A percentile compares a stretch with the other conserved stretches of the same genome.
phyloP scores from a whole-genome alignment of 2,329 filamentous ascomycete genomes.

The Fusarium metavorans region DNA sequence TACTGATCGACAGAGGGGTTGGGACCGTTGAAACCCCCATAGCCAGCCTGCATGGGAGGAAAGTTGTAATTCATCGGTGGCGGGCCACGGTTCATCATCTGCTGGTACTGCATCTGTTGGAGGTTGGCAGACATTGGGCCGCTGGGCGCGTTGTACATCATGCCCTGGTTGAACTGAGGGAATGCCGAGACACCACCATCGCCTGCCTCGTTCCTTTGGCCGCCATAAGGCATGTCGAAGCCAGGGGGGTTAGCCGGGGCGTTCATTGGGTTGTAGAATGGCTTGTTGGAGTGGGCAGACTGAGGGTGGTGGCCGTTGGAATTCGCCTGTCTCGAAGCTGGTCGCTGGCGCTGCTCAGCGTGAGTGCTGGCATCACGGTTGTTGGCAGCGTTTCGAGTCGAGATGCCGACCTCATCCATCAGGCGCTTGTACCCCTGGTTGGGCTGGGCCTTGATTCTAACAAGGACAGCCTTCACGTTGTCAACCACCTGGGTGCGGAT shows the following conservation, averaged over 20 bases:
- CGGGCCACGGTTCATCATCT: slow-evolving; percentile 66
- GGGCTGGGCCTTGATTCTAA: slow-evolving; percentile 92
- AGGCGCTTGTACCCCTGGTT: slow-evolving; percentile 97
- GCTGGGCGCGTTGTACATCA: slow-evolving; percentile 63
- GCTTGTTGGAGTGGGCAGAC: slow-evolving; percentile 57
- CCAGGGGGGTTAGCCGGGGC: slow-evolving; percentile 53
- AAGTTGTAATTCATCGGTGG: slow-evolving; percentile 70
- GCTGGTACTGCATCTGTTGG: slow-evolving; percentile 70
- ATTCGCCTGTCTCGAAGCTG: slow-evolving; percentile 66
- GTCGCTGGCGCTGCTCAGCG: slow-evolving; percentile 65
- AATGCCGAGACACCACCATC: slow-evolving; percentile 64
- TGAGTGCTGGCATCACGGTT: slow-evolving; percentile 59
- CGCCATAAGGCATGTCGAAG: slow-evolving; percentile 66
- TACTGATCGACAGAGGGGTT: slow-evolving; percentile 67
- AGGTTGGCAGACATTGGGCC: slow-evolving; percentile 61
- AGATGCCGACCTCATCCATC: slow-evolving; percentile 98
- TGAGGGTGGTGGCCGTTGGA: slow-evolving; percentile 57
- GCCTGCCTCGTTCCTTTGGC: slow-evolving; percentile 64
- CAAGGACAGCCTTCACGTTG: slow-evolving; percentile 88
- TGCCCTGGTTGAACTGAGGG: slow-evolving; percentile 62
- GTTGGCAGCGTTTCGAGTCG: slow-evolving; percentile 67
- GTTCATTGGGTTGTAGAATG: slow-evolving; percentile 67
- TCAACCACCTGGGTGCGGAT: slow-evolving; percentile 90
- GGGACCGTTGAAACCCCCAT: slow-evolving; percentile 63
- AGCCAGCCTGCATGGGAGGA: slow-evolving; percentile 67